Evolutionary conservation across 2,329 filamentous ascomycete species (phyloP), one percentile per base, ranked within the genome.

Genomic region (Lecanoromycetidae sp.): DNA sequence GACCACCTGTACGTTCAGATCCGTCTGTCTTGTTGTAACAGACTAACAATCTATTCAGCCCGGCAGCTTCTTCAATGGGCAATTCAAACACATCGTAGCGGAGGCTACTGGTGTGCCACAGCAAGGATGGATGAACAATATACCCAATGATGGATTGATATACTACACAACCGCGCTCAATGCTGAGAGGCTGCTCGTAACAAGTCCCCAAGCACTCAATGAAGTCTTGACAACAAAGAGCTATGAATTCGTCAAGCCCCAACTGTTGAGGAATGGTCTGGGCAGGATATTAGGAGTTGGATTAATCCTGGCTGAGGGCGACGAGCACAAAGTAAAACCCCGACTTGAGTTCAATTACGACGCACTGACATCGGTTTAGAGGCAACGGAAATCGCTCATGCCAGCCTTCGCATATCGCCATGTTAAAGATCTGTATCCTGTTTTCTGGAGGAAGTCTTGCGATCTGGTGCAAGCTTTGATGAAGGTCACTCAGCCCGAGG

Each of bases 331-430:
- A 66, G 68, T 76, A 57, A 13, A 29, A 52, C 17, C 25, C 32
- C n/a, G 15, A 22, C 17, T 12, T n/a, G 26, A 9, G 23, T 22
- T n/a, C n/a, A n/a, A n/a, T n/a, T n/a, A n/a, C n/a, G n/a, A 20
- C 5, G 2, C 8, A 27, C 27, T 29, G 26, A 52, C 26, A 19
- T 15, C 10, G 43, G 3, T 19, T 15, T 40, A 69, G 65, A 54
- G 53, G 19, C 84, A 87, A 66, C 75, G 88, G 38, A 87, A 84
- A 61, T 79, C 82, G 49, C 74, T 94, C 15, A 77, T 82, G 66
- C 87, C 87, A 0, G 84, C 86, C 2, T 94, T 94, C 62, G 74
- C 79, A n/a, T 93, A 86, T 59, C 76, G 87, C 19, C 84, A 93
- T 57, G 71, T 94, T 61, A 93, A 91, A 60, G 76, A 90, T 50